Percentiles rank a stretch among this genome's conserved stretches.
These are phyloP conservation scores for Rhodocollybia butyracea DNA, from an alignment of 768 basidiomycete species.

Conservation along the genomic window DNA sequence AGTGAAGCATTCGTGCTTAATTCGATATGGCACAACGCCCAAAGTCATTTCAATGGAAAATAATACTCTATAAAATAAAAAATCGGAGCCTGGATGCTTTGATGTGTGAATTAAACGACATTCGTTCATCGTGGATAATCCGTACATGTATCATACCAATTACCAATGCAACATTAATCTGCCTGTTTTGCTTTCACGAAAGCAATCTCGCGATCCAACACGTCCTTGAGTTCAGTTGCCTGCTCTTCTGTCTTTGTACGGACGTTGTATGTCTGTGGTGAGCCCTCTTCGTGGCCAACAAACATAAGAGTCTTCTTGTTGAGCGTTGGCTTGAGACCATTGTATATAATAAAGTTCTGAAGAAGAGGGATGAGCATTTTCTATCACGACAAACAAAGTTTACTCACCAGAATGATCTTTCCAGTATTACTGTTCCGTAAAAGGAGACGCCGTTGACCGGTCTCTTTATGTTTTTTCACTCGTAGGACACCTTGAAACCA, in stretches of 20 bases:
- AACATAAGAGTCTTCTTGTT: conserved; percentile 57
- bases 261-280: conserved; percentile 58
- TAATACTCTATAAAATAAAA: conserved; percentile 20
- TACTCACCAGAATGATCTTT: conserved; percentile 70
- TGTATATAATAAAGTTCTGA: conserved; percentile 76
- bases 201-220: conserved; percentile 60
- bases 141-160: conserved; percentile 4
- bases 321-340: conserved; percentile 50
- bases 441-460: conserved; percentile 53
- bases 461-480: conserved; percentile 72
- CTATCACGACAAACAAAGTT: neutral
- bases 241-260: conserved; percentile 58
- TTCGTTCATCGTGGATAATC: neutral
- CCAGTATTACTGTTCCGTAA: conserved; percentile 73
- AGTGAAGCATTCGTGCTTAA: conserved; percentile 94
- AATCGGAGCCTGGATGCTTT: neutral
- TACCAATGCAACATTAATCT: conserved; percentile 9
- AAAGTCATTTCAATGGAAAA: conserved; percentile 77
- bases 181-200: conserved; percentile 39
- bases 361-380: conserved; percentile 7
- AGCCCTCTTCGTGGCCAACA: conserved; percentile 63
- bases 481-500: conserved; percentile 53
- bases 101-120: neutral
- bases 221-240: conserved; percentile 53
- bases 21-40: conserved; percentile 90